A percentile compares a stretch with the other conserved stretches of the same genome.
These are phyloP conservation scores for Lichtheimia ramosa DNA, from an alignment of 371 early-diverging fungal genomes.

Conservation along the genomic window DNA sequence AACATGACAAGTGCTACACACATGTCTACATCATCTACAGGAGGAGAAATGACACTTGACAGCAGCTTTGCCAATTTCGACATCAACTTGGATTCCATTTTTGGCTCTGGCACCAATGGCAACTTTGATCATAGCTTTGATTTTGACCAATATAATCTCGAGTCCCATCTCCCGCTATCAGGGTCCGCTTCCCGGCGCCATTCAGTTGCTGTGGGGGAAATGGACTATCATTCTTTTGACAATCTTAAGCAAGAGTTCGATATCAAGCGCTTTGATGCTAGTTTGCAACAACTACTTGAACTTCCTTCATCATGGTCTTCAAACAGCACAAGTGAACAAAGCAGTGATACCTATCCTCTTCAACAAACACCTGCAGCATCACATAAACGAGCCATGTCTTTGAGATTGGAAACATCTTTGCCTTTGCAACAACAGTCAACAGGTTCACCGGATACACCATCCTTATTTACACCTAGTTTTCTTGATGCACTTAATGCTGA, in stretches of 20 bases:
- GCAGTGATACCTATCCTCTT: background rate
- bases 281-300: constrained; percentile 21
- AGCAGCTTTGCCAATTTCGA: constrained; percentile 6
- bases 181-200: constrained; percentile 24
- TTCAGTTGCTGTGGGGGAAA: constrained; percentile 31
- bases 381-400: constrained; percentile 36
- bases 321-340: constrained; percentile 2
- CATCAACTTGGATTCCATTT: constrained; percentile 10
- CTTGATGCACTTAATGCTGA: constrained; percentile 51
- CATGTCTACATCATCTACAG: background rate
- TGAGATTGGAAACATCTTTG: constrained; percentile 28
- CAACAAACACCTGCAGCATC: background rate
- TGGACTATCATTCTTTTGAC: constrained; percentile 22
- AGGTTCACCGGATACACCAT: constrained; percentile 52
- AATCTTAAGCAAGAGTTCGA: constrained; percentile 20
- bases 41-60: background rate
- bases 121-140: constrained; percentile 6
- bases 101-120: background rate
- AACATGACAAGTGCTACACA: background rate
- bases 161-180: background rate
- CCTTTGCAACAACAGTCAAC: constrained; percentile 12
- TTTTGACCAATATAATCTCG: constrained; percentile 8
- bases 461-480: constrained; percentile 66
- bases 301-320: constrained; percentile 16
- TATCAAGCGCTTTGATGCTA: constrained; percentile 15